These are phyloP conservation scores for Laburnicola sp. DNA, from an alignment of 2,329 filamentous ascomycete genomes.

Conservation along the genomic window DNA sequence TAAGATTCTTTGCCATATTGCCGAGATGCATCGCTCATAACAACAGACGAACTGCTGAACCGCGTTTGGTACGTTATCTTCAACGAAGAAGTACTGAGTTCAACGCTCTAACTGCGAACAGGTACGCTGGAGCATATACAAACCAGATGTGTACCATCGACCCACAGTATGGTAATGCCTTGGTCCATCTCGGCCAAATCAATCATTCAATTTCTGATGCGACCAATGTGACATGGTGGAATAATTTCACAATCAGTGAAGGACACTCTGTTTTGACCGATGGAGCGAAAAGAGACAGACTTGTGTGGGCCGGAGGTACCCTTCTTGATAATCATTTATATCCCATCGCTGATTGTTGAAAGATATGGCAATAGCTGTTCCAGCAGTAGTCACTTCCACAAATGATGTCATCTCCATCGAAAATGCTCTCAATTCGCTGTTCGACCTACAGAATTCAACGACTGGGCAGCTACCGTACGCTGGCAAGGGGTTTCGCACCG, in stretches of 20 bases:
- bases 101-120: too few species aligned
- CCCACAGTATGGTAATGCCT: constrained; percentile 40
- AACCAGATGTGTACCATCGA: constrained; percentile 47
- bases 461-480: constrained; percentile 57
- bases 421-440: constrained; percentile 55
- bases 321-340: background rate
- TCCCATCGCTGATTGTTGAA: constrained; percentile 1
- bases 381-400: constrained; percentile 58
- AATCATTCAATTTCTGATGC: constrained; percentile 34
- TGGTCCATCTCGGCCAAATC: constrained; percentile 39
- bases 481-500: constrained; percentile 48
- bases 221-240: constrained; percentile 46
- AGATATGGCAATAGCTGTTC: constrained; percentile 62
- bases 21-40: constrained; percentile 2
- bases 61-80: constrained; percentile 43
- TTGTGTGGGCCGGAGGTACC: constrained; percentile 60
- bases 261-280: constrained; percentile 49
- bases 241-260: constrained; percentile 49
- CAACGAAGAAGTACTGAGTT: too few species aligned
- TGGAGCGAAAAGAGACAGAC: constrained; percentile 62
- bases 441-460: constrained; percentile 48
- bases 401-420: constrained; percentile 56
- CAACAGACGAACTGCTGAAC: constrained; percentile 48
- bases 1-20: constrained; percentile 13
- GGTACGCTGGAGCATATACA: constrained; percentile 46